A percentile compares a stretch with the other conserved stretches of the same genome.
Evolutionary conservation across 2,329 filamentous ascomycete genomes (phyloP).

Genomic region (Paecilomyces dactylethromorphus): DNA sequence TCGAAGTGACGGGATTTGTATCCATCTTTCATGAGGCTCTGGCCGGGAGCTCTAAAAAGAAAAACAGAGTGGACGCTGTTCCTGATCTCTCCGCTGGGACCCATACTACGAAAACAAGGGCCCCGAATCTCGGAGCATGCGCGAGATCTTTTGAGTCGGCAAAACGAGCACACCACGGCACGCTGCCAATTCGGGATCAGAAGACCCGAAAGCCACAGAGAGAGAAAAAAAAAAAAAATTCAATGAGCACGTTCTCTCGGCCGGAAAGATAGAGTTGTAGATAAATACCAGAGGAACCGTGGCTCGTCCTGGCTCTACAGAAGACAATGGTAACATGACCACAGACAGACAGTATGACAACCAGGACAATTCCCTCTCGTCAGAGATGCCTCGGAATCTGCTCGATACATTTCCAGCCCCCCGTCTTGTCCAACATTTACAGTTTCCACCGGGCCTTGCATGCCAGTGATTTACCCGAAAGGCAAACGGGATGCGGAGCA

Average conservation of each 20-base stretch:
- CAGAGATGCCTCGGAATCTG: background rate
- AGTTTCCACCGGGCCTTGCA: background rate
- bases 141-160: background rate
- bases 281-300: no score
- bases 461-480: background rate
- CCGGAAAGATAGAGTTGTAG: no score
- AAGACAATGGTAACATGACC: no score
- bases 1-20: no score
- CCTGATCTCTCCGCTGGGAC: background rate
- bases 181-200: background rate
- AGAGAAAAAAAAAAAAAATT: no score
- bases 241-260: no score
- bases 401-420: background rate
- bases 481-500: background rate
- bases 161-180: background rate
- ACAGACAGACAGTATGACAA: no score
- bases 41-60: no score
- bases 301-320: no score
- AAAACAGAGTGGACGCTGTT: background rate
- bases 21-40: no score
- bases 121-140: background rate
- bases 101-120: background rate
- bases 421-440: background rate
- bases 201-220: no score
- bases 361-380: no score